Evolutionary conservation across 768 basidiomycete genomes (phyloP), one percentile per base, ranked within the genome.

Genomic region (Trametes cinnabarina): DNA sequence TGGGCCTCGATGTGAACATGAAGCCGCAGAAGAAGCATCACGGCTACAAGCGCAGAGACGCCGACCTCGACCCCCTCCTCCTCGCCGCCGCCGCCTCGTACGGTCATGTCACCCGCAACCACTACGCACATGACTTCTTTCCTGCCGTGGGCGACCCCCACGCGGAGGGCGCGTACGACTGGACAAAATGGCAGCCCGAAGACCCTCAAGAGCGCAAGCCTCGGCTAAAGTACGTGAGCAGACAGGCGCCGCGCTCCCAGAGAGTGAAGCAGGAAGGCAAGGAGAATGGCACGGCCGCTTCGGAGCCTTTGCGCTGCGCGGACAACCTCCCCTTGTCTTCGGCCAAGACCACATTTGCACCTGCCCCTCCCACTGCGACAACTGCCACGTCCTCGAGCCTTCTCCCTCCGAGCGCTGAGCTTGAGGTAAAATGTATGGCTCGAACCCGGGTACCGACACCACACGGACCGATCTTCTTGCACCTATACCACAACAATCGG

Each of bases 391-490:
- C 71, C 9, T 19, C 54, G 19, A 32, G 43, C 46, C 59, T 69
- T 17, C 65, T 48, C 42, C 53, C 47, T n/a, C 60, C 55, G 20
- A 61, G 49, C 20, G 20, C 63, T 26, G 74, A 73, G 54, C 73
- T 91, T n/a, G 77, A 85, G 55, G 90, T 98, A 26, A 87, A 85
- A 71, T 99, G 97, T 72, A 92, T 96, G 86, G 97, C 94, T 12
- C 90, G 97, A 55, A 98, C 97, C 3, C 89, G 97, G 55, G 92
- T 98, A 70, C 97, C 97, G 40, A 99, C 97, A 0, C 92, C 92
- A 0, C 92, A 98, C 65, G 96, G 95, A 5, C 86, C 91, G 12
- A 85, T 88, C 17, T 98, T 98, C 75, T 80, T 98, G 10, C 94
- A 98, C 67, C 76, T 98, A 52, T 98, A 98, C 75, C 92, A 94